Conservation (phyloP, 306 rosid species). For the Quercus agrifolia region DNA sequence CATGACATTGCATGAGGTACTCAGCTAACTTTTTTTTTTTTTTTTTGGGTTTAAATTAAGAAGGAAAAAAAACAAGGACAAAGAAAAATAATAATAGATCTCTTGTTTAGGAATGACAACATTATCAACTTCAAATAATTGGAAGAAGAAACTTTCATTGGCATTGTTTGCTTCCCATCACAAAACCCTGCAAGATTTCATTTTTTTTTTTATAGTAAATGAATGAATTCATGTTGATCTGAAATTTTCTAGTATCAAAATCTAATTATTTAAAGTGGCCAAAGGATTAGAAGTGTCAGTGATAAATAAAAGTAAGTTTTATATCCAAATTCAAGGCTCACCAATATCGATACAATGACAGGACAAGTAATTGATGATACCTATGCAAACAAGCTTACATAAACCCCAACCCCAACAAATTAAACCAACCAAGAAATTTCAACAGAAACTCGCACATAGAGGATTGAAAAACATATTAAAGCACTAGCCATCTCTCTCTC, state of each 20-base stretch:
- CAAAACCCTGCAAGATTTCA: too few relatives aligned
- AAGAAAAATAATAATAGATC: background rate
- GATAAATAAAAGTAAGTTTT: background rate
- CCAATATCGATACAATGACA: background rate
- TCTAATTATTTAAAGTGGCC: background rate
- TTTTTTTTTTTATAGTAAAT: too few relatives aligned
- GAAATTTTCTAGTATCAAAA: background rate
- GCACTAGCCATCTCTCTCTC: too few relatives aligned
- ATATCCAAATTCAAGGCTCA: background rate
- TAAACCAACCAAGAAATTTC: too few relatives aligned
- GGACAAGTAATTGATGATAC: too few relatives aligned
- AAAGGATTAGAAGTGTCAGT: background rate
- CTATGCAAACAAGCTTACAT: too few relatives aligned
- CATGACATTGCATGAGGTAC: too few relatives aligned
- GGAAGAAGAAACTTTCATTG: background rate
- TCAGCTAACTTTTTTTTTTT: background rate
- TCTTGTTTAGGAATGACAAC: background rate
- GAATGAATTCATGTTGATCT: too few relatives aligned
- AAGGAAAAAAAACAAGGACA: background rate
- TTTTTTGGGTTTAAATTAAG: background rate
- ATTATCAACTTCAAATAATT: background rate
- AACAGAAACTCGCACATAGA: too few relatives aligned
- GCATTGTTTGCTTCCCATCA: too few relatives aligned
- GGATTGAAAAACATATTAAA: too few relatives aligned
- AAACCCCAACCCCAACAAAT: too few relatives aligned